phyloP scores from a whole-genome alignment of 2,329 filamentous ascomycete species.

The Tolypocladium endophyticum region DNA sequence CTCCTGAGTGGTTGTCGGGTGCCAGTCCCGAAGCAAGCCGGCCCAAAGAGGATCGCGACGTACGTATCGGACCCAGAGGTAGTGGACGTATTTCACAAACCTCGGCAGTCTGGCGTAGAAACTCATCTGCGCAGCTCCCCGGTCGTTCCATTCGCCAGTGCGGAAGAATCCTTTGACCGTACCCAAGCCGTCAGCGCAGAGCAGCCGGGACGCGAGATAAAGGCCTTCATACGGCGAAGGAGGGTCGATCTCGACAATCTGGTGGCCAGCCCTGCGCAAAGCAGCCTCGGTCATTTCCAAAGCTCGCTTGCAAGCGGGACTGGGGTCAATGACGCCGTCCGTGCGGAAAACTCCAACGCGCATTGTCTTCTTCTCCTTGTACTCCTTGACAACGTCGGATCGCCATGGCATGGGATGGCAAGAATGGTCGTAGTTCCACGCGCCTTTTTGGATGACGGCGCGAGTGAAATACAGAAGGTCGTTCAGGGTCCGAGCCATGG shows the following conservation, averaged over 20 bases:
- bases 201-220: constrained; percentile 64
- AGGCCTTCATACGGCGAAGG: constrained; percentile 68
- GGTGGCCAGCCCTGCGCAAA: constrained; percentile 62
- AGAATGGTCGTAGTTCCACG: constrained; percentile 80
- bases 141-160: constrained; percentile 68
- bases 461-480: constrained; percentile 80
- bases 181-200: constrained; percentile 74
- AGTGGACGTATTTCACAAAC: constrained; percentile 74
- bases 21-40: constrained; percentile 62
- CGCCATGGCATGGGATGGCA: constrained; percentile 82
- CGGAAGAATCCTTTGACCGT: constrained; percentile 72
- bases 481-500: constrained; percentile 78
- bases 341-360: constrained; percentile 68
- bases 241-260: constrained; percentile 52
- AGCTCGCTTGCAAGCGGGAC: constrained; percentile 72
- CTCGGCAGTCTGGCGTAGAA: constrained; percentile 63
- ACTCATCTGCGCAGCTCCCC: constrained; percentile 64
- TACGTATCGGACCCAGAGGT: constrained; percentile 80
- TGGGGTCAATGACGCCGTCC: constrained; percentile 75
- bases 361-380: constrained; percentile 49
- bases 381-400: constrained; percentile 46
- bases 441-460: constrained; percentile 66
- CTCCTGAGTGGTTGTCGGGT: constrained; percentile 62
- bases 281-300: constrained; percentile 61
- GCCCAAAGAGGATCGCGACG: constrained; percentile 69